These are phyloP conservation scores for Sisymbrium irio DNA, from an alignment of 345 rosid species.

Conservation along the genomic window DNA sequence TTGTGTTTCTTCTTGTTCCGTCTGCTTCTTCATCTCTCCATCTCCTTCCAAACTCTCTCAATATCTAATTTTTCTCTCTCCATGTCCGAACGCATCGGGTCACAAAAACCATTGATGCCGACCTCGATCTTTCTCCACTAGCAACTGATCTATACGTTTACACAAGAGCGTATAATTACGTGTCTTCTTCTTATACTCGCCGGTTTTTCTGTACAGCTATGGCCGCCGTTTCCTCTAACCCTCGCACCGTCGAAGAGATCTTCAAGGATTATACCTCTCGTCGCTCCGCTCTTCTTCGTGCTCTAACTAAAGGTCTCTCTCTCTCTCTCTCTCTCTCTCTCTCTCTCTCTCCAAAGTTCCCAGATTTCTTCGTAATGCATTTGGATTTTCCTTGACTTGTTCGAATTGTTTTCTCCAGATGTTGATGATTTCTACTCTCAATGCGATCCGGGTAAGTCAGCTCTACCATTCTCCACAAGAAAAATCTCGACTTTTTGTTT, in stretches of 20 bases:
- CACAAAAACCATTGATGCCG: slow-evolving; percentile 19
- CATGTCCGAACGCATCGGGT: slow-evolving; percentile 30
- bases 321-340: too few species aligned
- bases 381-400: neutral
- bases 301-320: slow-evolving; percentile 82
- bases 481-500: neutral
- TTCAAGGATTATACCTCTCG: slow-evolving; percentile 79
- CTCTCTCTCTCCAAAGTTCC: neutral
- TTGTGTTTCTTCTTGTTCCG: slow-evolving; percentile 11
- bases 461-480: neutral
- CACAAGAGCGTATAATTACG: neutral
- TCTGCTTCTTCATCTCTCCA: slow-evolving; percentile 20
- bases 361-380: slow-evolving; percentile 15
- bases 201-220: slow-evolving; percentile 23
- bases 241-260: slow-evolving; percentile 96
- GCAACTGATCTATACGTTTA: slow-evolving; percentile 30
- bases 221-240: slow-evolving; percentile 51
- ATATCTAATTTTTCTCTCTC: neutral
- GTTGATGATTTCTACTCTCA: slow-evolving; percentile 84
- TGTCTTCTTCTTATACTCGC: neutral
- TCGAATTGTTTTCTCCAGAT: slow-evolving; percentile 48
- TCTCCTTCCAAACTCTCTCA: neutral
- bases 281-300: slow-evolving; percentile 81
- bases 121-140: slow-evolving; percentile 31
- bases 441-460: slow-evolving; percentile 88